Conservation (phyloP, 306 rosid species). For the Erythrophleum fordii region DNA sequence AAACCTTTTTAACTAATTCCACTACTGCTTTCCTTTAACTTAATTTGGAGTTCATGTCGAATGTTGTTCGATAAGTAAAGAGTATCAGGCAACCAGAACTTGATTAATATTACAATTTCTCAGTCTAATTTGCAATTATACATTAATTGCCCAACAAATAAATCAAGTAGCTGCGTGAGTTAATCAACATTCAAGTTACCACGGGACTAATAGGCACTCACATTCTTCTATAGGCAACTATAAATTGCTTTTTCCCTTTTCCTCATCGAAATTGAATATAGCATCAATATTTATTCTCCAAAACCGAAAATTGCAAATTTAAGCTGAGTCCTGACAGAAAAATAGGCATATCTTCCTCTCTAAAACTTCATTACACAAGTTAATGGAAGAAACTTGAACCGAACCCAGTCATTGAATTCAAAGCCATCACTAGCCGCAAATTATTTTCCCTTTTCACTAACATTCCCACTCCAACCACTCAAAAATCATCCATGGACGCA, state of each 20-base stretch:
- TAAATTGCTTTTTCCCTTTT: not conserved
- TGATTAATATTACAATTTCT: not conserved
- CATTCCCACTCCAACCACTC: not conserved
- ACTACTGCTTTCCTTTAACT: not conserved
- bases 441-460: conserved; percentile 4
- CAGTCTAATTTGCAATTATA: not conserved
- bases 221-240: not conserved
- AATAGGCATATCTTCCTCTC: conserved; percentile 22
- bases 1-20: conserved; percentile 12
- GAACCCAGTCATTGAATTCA: conserved; percentile 29
- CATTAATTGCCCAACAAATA: not conserved
- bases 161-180: not conserved
- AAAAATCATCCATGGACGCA: not conserved
- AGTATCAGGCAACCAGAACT: not conserved
- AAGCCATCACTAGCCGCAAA: not conserved
- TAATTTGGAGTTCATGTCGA: conserved; percentile 6
- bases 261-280: not conserved
- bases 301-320: not conserved
- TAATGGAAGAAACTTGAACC: not conserved
- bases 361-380: not conserved
- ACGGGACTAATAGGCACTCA: not conserved
- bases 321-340: not conserved
- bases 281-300: not conserved
- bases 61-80: not conserved
- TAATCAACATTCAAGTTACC: not conserved